Conservation (phyloP, 768 basidiomycete species). For the Flagelloscypha sp. region DNA sequence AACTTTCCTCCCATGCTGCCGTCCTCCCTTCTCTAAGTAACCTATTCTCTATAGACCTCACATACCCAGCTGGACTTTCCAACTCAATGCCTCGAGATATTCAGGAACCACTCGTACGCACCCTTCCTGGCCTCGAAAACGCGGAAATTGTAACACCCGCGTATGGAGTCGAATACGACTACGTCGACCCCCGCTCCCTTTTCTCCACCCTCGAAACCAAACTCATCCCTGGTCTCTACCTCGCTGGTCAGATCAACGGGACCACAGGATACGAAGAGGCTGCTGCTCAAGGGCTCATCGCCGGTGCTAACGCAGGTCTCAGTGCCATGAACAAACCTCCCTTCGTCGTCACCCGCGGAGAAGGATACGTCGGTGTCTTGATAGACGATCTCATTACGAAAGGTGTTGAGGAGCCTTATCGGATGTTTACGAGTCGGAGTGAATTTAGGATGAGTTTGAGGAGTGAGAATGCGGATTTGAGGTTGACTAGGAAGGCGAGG, state of each 20-base stretch:
- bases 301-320: conserved; percentile 83
- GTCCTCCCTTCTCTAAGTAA: not conserved
- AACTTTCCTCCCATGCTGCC: conserved; percentile 3
- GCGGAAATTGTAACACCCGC: conserved; percentile 79
- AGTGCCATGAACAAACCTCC: conserved; percentile 47
- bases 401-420: conserved; percentile 88
- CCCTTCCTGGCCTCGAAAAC: conserved; percentile 77
- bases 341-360: conserved; percentile 68
- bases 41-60: conserved; percentile 44
- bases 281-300: conserved; percentile 82
- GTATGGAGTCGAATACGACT: conserved; percentile 91
- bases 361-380: conserved; percentile 85
- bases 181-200: conserved; percentile 63
- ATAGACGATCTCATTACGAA: conserved; percentile 86
- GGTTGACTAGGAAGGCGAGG: conserved; percentile 79
- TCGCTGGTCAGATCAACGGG: conserved; percentile 88
- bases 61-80: conserved; percentile 88
- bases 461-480: conserved; percentile 81
- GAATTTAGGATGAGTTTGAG: conserved; percentile 86
- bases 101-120: conserved; percentile 76
- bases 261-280: conserved; percentile 96
- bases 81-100: conserved; percentile 82
- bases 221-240: conserved; percentile 77
- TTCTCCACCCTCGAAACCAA: conserved; percentile 84
- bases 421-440: conserved; percentile 89